Evolutionary conservation across 495 filamentous ascomycete genomes (phyloP).

Genomic region (Amphirosellinia nigrospora): DNA sequence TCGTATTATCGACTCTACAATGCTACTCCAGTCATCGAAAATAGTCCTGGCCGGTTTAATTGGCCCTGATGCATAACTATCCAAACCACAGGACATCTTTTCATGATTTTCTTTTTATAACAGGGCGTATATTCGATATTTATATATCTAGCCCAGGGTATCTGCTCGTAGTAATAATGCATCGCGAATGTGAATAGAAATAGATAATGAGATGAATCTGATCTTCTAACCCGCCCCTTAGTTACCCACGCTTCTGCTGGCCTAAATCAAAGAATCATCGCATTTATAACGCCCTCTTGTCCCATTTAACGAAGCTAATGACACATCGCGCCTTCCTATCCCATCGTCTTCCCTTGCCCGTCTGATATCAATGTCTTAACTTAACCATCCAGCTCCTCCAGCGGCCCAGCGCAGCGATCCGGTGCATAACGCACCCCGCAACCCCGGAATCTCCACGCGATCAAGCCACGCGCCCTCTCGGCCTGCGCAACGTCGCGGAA

Average conservation of each 20-base stretch:
- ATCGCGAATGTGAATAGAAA: neutral
- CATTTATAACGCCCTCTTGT: neutral
- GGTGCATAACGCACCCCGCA: neutral
- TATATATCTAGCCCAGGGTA: neutral
- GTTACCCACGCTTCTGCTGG: no score
- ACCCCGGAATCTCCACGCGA: neutral
- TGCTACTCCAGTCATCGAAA: neutral
- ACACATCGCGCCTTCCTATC: neutral
- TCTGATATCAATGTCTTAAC: neutral
- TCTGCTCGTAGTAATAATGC: neutral
- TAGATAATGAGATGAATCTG: neutral
- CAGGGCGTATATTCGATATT: neutral
- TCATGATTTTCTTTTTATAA: neutral
- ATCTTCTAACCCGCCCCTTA: neutral
- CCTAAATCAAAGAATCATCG: neutral
- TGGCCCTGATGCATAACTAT: neutral
- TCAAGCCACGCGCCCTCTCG: neutral
- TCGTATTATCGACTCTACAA: neutral
- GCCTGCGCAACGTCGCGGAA: neutral
- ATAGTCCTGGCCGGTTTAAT: neutral
- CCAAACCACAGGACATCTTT: neutral
- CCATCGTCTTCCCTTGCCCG: neutral
- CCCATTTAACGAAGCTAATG: neutral
- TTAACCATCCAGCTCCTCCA: neutral
- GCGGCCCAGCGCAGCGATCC: slow-evolving; percentile 9